These are phyloP conservation scores for Tympanopsis confertula DNA, from an alignment of 2,329 filamentous ascomycete species.

Conservation along the genomic window DNA sequence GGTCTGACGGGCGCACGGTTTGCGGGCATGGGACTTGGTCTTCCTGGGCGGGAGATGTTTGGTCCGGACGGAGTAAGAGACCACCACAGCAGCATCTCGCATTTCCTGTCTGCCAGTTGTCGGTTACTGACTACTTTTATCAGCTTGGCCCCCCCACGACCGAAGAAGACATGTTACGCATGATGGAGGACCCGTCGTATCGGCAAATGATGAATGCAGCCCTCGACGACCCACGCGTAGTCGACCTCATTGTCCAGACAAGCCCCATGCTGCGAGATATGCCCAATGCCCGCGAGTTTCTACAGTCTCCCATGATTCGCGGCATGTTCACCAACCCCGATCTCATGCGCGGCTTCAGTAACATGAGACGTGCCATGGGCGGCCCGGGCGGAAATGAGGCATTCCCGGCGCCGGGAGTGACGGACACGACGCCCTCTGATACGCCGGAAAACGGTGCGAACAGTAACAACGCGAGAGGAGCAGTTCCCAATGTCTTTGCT, in stretches of 20 bases:
- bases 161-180: constrained; percentile 68
- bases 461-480: constrained; percentile 18
- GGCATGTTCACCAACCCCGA: constrained; percentile 88
- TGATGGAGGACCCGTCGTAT: constrained; percentile 82
- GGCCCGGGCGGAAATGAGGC: constrained; percentile 36
- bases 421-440: constrained; percentile 66
- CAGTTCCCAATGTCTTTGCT: no score
- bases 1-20: constrained; percentile 90
- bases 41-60: constrained; percentile 81
- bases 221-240: constrained; percentile 81
- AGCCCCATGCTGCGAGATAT: constrained; percentile 72
- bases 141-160: constrained; percentile 68
- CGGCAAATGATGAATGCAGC: constrained; percentile 85
- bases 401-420: constrained; percentile 85
- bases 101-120: no score
- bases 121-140: no score
- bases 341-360: constrained; percentile 68
- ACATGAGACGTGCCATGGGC: constrained; percentile 66
- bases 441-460: constrained; percentile 19
- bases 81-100: no score
- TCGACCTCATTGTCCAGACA: constrained; percentile 87
- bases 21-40: constrained; percentile 78
- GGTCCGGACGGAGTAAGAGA: constrained; percentile 89
- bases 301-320: constrained; percentile 79
- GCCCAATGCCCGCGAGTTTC: constrained; percentile 69